Base-by-base conservation (phyloP, 2,329 filamentous ascomycete species). In the Cladophialophora exuberans region DNA sequence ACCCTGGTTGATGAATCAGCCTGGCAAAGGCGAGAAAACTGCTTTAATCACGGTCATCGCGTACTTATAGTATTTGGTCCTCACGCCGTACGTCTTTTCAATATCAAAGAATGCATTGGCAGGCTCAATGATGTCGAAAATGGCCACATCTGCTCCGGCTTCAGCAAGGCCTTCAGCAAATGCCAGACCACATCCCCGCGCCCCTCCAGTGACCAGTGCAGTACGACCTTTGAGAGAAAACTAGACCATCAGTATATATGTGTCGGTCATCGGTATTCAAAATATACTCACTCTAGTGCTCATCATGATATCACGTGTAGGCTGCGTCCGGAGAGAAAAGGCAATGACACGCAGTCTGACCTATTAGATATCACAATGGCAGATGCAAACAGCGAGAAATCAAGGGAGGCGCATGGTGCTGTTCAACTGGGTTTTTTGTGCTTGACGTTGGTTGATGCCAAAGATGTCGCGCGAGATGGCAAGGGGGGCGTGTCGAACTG, bases 171-270 rank as follows among this genome's bases (percentile, higher is more conserved):
- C 75, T 49, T 73, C 62, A 2, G 73, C 74, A 55, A 77, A 75
- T 5, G 73, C 70, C 2, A 79, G 68, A 1, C 77, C 78, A 45
- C 73, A 73, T 4, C 76, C 77, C 45, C 73, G 66, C 6, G 73
- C 72, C n/a, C 74, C 77, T 17, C 77, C 76, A 1, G 77, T 79
- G 4, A 79, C 69, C 25, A 79, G 57, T 18, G 72, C 75, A 3
- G 72, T 77, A 23, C 77, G 75, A 15, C 76, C 77, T 56, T 75
- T 71, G 3, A 82, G 66, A 0, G 76, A 78, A 57, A 81, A 80
- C 76, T 79, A 46, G 11, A 39, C 7, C 28, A 31, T n/a, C n/a
- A n/a, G n/a, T n/a, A n/a, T n/a, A n/a, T n/a, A n/a, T n/a, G n/a
- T n/a, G n/a, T n/a, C n/a, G n/a, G 31, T 6, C 11, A 35, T 17